Base-by-base conservation (phyloP, 2,329 filamentous ascomycete genomes). In the Paecilomyces variotii region DNA sequence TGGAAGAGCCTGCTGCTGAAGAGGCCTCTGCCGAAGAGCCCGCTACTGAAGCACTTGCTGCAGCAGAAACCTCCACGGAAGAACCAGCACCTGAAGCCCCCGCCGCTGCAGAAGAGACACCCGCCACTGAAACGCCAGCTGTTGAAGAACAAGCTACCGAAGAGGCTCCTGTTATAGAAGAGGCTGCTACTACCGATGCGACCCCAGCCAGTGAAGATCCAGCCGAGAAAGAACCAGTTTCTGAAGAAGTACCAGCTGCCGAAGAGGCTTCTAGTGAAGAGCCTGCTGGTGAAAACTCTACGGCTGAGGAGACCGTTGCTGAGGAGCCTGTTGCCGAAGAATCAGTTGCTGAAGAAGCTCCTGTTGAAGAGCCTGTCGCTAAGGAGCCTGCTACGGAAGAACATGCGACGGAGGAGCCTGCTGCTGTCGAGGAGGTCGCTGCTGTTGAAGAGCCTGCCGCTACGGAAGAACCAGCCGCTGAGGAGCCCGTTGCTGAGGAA, bases 321-420 rank as follows among this genome's bases (percentile, higher is more conserved):
- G 7, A 45, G 3, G 39, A 19, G 4, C 39, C 39, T 19, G n/a
- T 19, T 45, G n/a, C 39, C 7, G 39, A 45, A 45, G 39, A n/a
- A n/a, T 56, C 60, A 9, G 53, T 12, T 19, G 19, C 19, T 51
- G 49, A 27, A 50, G 54, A 58, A 19, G 19, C 19, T 39, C 53
- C 53, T 19, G 25, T 35, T 19, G 54, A 45, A 27, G 53, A 54
- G 24, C 28, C 59, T 27, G 32, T 50, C 19, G 34, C 12, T 14
- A 39, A 55, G 45, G 58, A 58, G n/a, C 3, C 45, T 27, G 30
- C 56, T 45, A 32, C 39, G 34, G 45, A 54, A 30, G 30, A 55
- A 32, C 45, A 25, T 35, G 14, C 55, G 12, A 35, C 53, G 11
- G 45, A 51, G 12, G 25, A 55, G n/a, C 55, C 58, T n/a, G 10